Evolutionary conservation across 352 stramenopile genomes (phyloP).

Genomic region (Globisporangium recalcitrans): DNA sequence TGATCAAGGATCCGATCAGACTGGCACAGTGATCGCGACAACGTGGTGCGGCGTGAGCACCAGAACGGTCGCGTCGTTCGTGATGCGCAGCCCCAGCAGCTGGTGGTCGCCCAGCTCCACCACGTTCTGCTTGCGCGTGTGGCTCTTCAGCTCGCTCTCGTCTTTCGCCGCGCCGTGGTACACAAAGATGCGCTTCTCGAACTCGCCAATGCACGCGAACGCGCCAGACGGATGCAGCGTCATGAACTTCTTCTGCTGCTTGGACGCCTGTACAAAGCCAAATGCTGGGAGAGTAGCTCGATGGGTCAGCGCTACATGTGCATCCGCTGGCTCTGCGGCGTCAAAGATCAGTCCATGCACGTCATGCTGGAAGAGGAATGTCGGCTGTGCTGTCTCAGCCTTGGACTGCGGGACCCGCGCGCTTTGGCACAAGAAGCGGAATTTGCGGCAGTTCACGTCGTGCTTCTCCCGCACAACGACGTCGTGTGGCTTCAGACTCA

Average conservation of each 20-base stretch:
- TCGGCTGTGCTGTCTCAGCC: slow-evolving; percentile 6
- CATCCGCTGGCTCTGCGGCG: slow-evolving; percentile 1
- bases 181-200: slow-evolving; percentile 71
- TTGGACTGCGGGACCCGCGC: slow-evolving; percentile 12
- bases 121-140: slow-evolving; percentile 64
- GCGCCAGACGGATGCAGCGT: slow-evolving; percentile 39
- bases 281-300: slow-evolving; percentile 64
- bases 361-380: slow-evolving; percentile 78
- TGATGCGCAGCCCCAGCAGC: slow-evolving; percentile 52
- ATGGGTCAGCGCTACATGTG: slow-evolving; percentile 35
- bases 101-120: slow-evolving; percentile 65
- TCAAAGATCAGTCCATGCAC: slow-evolving; percentile 73
- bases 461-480: slow-evolving; percentile 38
- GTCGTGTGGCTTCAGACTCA: slow-evolving; percentile 25
- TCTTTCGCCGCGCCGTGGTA: slow-evolving; percentile 42
- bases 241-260: slow-evolving; percentile 86
- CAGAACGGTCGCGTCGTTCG: slow-evolving; percentile 37
- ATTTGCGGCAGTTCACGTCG: slow-evolving; percentile 64
- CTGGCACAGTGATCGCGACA: slow-evolving; percentile 25
- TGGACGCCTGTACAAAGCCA: slow-evolving; percentile 83
- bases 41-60: slow-evolving; percentile 50
- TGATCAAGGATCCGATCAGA: slow-evolving; percentile 1
- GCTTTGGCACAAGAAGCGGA: slow-evolving; percentile 51
- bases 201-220: slow-evolving; percentile 74
- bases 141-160: slow-evolving; percentile 23